A percentile compares a stretch with the other conserved stretches of the same genome.
These are phyloP conservation scores for Penicillium sp. DNA, from an alignment of 2,329 filamentous ascomycete genomes.

Conservation along the genomic window DNA sequence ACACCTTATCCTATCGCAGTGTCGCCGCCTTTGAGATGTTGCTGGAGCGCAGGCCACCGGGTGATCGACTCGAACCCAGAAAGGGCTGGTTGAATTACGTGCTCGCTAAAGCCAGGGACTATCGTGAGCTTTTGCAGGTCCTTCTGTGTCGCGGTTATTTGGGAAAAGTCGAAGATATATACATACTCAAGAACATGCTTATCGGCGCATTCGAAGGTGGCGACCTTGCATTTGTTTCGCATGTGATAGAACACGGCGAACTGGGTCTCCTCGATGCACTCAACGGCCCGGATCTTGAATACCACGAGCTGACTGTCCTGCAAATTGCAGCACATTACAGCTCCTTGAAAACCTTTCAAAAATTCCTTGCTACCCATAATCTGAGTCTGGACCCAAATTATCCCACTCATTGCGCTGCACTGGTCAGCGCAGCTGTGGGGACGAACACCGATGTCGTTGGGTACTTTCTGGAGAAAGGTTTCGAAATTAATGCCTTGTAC, in stretches of 20 bases:
- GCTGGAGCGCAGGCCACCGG: conserved; percentile 1
- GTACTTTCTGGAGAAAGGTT: background rate
- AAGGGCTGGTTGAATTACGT: conserved; percentile 1
- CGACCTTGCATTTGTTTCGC: background rate
- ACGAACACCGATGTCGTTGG: background rate
- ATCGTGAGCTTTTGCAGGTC: background rate
- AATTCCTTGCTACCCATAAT: background rate
- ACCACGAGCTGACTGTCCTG: background rate
- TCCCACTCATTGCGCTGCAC: background rate
- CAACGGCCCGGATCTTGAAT: background rate
- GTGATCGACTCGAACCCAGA: background rate
- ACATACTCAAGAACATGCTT: background rate
- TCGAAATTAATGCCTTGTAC: conserved; percentile 1
- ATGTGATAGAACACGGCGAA: background rate
- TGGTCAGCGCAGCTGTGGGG: background rate
- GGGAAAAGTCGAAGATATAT: background rate
- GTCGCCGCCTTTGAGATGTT: conserved; percentile 1
- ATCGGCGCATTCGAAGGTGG: background rate
- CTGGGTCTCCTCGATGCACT: background rate
- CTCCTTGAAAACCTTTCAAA: background rate
- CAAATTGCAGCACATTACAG: background rate
- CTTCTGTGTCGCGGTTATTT: conserved; percentile 1
- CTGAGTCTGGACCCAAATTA: background rate
- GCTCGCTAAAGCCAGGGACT: background rate
- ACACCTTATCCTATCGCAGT: background rate